phyloP scores from a whole-genome alignment of 306 rosid genomes.

The Sicyos baderoa region DNA sequence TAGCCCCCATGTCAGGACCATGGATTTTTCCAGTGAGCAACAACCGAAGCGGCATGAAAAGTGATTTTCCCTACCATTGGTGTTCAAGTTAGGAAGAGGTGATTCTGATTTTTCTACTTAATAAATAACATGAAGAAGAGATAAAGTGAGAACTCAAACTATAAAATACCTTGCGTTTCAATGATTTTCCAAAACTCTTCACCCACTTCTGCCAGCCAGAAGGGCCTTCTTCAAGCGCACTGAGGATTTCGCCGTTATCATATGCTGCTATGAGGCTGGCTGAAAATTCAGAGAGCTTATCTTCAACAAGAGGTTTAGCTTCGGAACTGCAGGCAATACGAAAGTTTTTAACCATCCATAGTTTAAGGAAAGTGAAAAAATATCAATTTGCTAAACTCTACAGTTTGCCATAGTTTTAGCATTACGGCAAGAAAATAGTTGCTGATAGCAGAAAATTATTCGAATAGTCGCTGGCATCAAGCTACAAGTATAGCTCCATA shows the following conservation, averaged over 20 bases:
- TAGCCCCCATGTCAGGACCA: conserved; percentile 67
- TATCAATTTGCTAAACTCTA: not conserved
- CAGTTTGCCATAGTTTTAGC: too few relatives aligned
- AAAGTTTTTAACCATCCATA: conserved; percentile 5
- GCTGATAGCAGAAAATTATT: not conserved
- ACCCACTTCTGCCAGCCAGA: conserved; percentile 97
- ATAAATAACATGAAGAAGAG: not conserved
- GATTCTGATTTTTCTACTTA: not conserved
- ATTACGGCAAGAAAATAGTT: not conserved
- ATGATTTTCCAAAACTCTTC: conserved; percentile 76
- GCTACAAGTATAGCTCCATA: not conserved
- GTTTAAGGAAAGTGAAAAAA: not conserved
- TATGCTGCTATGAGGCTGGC: conserved; percentile 67
- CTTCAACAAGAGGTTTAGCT: conserved; percentile 58
- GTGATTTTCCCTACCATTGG: conserved; percentile 63
- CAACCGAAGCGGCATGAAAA: conserved; percentile 88
- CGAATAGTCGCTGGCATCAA: not conserved
- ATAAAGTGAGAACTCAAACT: not conserved
- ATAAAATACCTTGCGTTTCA: conserved; percentile 65
- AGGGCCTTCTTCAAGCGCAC: conserved; percentile 79
- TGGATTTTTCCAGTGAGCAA: conserved; percentile 86
- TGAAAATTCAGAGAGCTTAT: conserved; percentile 66
- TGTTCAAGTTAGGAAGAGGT: conserved; percentile 26
- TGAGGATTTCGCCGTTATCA: conserved; percentile 57
- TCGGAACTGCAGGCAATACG: conserved; percentile 61